Percentiles rank a stretch among this genome's conserved stretches.
Conservation (phyloP, 257 asterid genomes). For the Solanum phureja region DNA sequence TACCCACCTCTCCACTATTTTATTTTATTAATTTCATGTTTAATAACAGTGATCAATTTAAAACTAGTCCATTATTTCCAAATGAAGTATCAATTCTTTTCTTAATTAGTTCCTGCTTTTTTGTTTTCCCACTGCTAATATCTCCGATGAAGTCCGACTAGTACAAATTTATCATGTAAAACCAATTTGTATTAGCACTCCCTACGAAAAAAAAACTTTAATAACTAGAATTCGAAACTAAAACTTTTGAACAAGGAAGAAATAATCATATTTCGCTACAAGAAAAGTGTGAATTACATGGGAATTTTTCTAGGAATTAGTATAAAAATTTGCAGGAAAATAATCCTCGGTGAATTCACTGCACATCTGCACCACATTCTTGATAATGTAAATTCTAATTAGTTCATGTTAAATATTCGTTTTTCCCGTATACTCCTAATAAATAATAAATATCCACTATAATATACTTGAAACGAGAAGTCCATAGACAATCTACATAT, state of each 20-base stretch:
- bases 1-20: not conserved
- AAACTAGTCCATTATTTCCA: not conserved
- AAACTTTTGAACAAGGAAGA: too few species aligned
- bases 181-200: not conserved
- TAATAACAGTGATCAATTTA: not conserved
- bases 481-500: not conserved
- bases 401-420: too few species aligned
- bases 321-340: too few species aligned
- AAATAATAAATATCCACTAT: not conserved
- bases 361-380: too few species aligned
- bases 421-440: too few species aligned
- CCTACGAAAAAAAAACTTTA: rapidly evolving
- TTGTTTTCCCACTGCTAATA: not conserved
- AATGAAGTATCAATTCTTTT: not conserved
- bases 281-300: too few species aligned
- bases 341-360: too few species aligned
- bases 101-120: not conserved
- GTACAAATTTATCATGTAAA: too few species aligned
- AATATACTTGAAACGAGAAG: not conserved
- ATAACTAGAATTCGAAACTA: too few species aligned
- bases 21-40: not conserved
- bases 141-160: too few species aligned
- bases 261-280: too few species aligned
- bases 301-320: rapidly evolving
- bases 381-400: too few species aligned